phyloP scores from a whole-genome alignment of 805 yeast genomes.

The Yamadazyma paraphyllophila region DNA sequence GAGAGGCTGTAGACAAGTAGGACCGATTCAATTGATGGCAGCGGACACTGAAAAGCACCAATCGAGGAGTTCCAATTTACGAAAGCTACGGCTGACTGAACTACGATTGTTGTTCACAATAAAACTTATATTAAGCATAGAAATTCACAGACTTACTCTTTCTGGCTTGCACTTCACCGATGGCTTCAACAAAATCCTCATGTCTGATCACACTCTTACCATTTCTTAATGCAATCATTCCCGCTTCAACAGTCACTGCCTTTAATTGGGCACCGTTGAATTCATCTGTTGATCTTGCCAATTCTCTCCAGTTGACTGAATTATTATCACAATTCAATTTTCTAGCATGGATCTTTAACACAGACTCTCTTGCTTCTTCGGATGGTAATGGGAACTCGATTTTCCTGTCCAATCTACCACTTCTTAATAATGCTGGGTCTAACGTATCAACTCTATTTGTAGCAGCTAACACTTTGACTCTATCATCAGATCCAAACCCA shows the following conservation, averaged over 20 bases:
- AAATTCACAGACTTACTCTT: slow-evolving; percentile 93
- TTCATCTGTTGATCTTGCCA: slow-evolving; percentile 97
- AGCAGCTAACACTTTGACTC: slow-evolving; percentile 97
- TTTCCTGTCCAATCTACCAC: slow-evolving; percentile 96
- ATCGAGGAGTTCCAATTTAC: too few species aligned
- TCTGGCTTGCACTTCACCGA: slow-evolving; percentile 97
- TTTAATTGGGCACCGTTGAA: slow-evolving; percentile 98
- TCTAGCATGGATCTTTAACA: slow-evolving; percentile 94
- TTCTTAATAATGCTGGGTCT: slow-evolving; percentile 97
- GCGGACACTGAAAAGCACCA: too few species aligned
- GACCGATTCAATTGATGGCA: too few species aligned
- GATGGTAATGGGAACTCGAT: slow-evolving; percentile 97
- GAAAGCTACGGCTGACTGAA: too few species aligned
- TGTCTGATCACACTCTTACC: slow-evolving; percentile 90
- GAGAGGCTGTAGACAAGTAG: too few species aligned
- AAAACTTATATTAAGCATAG: slow-evolving; percentile 69
- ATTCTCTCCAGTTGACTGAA: slow-evolving; percentile 94
- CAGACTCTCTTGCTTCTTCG: slow-evolving; percentile 96
- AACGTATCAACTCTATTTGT: slow-evolving; percentile 96
- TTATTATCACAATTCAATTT: slow-evolving; percentile 87
- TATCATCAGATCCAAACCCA: slow-evolving; percentile 95
- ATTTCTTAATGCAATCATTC: slow-evolving; percentile 97
- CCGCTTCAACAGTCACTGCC: slow-evolving; percentile 99
- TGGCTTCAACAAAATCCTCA: slow-evolving; percentile 97
- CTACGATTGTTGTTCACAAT: too few species aligned